Evolutionary conservation across 2,329 filamentous ascomycete genomes (phyloP), one percentile per base, ranked within the genome.

Genomic region (Nemania diffusa): DNA sequence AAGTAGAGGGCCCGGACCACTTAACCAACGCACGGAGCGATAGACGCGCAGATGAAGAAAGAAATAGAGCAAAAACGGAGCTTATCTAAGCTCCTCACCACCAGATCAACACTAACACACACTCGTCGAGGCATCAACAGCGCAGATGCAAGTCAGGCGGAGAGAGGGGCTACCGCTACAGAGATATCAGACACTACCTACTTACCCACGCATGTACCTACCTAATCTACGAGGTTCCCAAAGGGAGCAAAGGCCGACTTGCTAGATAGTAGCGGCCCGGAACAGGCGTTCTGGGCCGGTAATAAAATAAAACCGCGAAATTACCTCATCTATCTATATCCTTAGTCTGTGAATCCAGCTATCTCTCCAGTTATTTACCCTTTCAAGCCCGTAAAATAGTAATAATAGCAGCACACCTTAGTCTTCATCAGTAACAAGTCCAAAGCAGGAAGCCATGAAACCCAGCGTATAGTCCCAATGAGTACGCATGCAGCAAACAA

Each of bases 1-100:
- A 94, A 93, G 81, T 90, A 59, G 32, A 2, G n/a, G n/a, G n/a
- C n/a, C 13, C 26, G 78, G 79, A 20, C 22, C n/a, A n/a, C n/a
- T n/a, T n/a, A n/a, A n/a, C n/a, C n/a, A n/a, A 27, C 37, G 11
- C 22, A 6, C 17, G 17, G 20, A 34, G 2, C 11, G 22, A 26
- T 37, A 20, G n/a, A 13, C 15, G 17, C 5, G 11, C 37, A 17
- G 11, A 22, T 3, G n/a, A 24, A 40, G 29, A 32, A 17, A 55
- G 4, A 6, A 17, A 53, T 13, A 22, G 8, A 17, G 5, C 2
- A 20, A 2, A 20, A 13, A 6, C 46, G 9, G 46, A 7, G 13
- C 46, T 50, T 27, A 50, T 24, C 8, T 24, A 27, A 15, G 40
- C 17, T 44, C 4, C 17, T 17, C 40, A 2, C n/a, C n/a, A 17